Base-by-base conservation (phyloP, 1,284 basidiomycete genomes). In the Cutaneotrichosporon spelunceum region DNA sequence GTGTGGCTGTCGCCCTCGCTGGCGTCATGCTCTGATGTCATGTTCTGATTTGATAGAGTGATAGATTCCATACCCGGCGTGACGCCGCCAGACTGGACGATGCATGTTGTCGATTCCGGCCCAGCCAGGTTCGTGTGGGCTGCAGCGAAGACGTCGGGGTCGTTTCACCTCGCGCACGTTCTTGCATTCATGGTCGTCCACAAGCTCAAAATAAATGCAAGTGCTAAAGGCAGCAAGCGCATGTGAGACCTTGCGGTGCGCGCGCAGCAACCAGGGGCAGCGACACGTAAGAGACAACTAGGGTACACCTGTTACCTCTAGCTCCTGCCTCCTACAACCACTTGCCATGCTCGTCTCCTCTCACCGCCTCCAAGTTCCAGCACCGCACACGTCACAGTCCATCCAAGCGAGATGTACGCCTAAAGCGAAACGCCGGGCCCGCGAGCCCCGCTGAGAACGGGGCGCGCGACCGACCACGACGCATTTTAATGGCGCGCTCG, bases 341-440 rank as follows among this genome's bases (percentile, higher is more conserved):
- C 39, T 9, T 42, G 16, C 19, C 39, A 8, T 9, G 7, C 39
- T 6, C 5, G 39, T 19, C 39, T n/a, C 39, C 16, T 7, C 1
- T 3, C 39, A 6, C 9, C 39, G 6, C 36, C 5, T 19, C 1
- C 36, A 39, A 39, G 36, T 39, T 4, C 6, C 11, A 11, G 7
- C 30, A 33, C 34, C 11, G 4, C 16, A n/a, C 7, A n/a, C 30
- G 19, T n/a, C 19, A 24, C 21, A 24, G 4, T 9, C 13, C 13
- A 27, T 29, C 23, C 14, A 56, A 48, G 21, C 4, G 45, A 10
- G 44, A 58, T 77, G 70, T 77, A 24, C 33, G 74, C 74, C 74
- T 66, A 68, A 77, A 77, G 75, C 75, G 75, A 77, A 77, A 72
- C 74, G 62, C 61, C 67, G 57, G 50, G 53, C 56, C 64, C 64